Evolutionary conservation across 257 asterid genomes (phyloP).

Genomic region (Verbascum thapsus): DNA sequence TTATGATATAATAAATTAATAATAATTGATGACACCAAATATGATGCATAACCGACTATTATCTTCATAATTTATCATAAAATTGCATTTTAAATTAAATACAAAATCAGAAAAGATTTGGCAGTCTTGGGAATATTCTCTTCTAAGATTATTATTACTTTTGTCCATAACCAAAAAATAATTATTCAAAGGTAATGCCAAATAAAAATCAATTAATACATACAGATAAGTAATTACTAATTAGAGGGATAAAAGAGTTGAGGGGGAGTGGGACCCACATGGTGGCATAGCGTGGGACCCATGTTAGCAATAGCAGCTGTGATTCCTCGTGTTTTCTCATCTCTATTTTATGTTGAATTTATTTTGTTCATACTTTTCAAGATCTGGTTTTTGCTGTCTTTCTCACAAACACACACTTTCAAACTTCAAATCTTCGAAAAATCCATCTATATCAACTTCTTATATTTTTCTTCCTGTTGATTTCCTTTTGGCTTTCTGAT

Average conservation of each 20-base stretch:
- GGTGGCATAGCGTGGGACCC: conserved; percentile 30
- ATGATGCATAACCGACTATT: conserved; percentile 10
- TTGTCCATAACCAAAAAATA: neutral
- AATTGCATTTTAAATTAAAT: conserved; percentile 2
- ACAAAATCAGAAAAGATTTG: conserved; percentile 27
- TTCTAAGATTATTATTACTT: conserved; percentile 21
- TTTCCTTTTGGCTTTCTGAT: conserved; percentile 9
- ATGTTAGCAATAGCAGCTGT: conserved; percentile 55
- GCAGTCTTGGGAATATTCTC: conserved; percentile 27
- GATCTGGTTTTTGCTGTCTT: conserved; percentile 45
- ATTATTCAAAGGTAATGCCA: no score
- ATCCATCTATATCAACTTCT: conserved; percentile 28
- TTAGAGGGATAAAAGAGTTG: neutral
- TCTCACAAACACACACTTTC: conserved; percentile 19
- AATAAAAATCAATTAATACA: neutral
- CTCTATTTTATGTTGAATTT: conserved; percentile 30
- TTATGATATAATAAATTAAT: neutral
- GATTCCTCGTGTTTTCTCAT: conserved; percentile 30
- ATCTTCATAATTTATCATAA: conserved; percentile 1
- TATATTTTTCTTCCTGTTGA: conserved; percentile 1
- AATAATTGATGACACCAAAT: neutral
- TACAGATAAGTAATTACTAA: no score
- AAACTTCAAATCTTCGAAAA: conserved; percentile 15
- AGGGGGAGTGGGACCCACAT: conserved; percentile 39
- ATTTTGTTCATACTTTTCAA: conserved; percentile 31